Percentiles rank a stretch among this genome's conserved stretches.
Conservation (phyloP, 495 filamentous ascomycete species). For the Cryomyces minteri region DNA sequence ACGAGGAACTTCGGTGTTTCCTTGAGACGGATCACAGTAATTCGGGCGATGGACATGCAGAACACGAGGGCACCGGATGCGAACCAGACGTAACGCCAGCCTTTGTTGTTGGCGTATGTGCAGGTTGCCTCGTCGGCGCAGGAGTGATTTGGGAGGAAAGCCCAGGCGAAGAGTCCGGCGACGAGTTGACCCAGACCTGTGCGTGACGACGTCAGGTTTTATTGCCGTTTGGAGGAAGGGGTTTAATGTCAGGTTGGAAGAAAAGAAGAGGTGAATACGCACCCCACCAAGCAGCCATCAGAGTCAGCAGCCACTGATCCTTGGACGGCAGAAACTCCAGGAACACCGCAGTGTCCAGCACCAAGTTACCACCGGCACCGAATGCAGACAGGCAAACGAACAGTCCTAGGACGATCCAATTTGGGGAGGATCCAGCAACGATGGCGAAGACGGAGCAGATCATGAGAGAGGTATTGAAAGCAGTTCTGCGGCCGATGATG, state of each 20-base stretch:
- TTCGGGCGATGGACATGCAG: slow-evolving; percentile 10
- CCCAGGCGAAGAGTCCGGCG: slow-evolving; percentile 10
- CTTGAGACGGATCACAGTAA: slow-evolving; percentile 14
- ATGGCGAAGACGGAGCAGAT: slow-evolving; percentile 30
- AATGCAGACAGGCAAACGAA: slow-evolving; percentile 28
- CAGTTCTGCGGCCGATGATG: slow-evolving; percentile 32
- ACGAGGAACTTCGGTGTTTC: slow-evolving; percentile 15
- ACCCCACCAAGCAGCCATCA: slow-evolving; percentile 43
- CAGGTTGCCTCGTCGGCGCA: slow-evolving; percentile 27
- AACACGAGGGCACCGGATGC: slow-evolving; percentile 56
- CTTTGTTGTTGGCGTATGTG: slow-evolving; percentile 45
- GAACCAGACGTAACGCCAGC: slow-evolving; percentile 65
- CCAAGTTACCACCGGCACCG: slow-evolving; percentile 38
- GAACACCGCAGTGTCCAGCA: slow-evolving; percentile 36
- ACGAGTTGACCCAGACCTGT: slow-evolving; percentile 32
- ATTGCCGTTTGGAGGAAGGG: too few species aligned
- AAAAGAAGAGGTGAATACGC: too few species aligned
- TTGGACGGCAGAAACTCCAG: slow-evolving; percentile 38
- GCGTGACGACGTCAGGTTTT: too few species aligned
- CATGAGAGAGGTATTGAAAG: slow-evolving; percentile 33
- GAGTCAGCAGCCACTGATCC: slow-evolving; percentile 32
- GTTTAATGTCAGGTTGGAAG: too few species aligned
- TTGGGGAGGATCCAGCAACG: slow-evolving; percentile 29
- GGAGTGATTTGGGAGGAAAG: slow-evolving; percentile 1
- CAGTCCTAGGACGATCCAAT: slow-evolving; percentile 28